Conservation (phyloP, 306 rosid species). For the Cucurbita maxima region DNA sequence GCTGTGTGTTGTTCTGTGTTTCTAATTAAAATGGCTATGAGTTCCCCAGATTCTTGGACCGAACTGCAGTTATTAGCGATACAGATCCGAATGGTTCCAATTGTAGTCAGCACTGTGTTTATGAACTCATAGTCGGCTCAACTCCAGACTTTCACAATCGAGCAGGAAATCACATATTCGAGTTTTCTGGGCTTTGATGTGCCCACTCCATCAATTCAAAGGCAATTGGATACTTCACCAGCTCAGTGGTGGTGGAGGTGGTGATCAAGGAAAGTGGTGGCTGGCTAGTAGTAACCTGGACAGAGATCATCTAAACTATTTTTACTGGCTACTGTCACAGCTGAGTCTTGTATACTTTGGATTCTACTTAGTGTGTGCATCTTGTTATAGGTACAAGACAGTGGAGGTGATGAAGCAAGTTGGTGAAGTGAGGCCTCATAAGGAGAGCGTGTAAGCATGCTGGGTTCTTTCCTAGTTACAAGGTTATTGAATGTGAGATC, state of each 20-base stretch:
- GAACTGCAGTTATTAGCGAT: background rate
- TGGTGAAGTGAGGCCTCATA: slow-evolving; percentile 3
- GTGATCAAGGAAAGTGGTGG: slow-evolving; percentile 39
- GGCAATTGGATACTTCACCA: slow-evolving; percentile 25
- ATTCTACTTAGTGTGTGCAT: background rate
- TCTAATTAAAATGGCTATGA: background rate
- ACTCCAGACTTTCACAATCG: background rate
- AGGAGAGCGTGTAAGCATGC: background rate
- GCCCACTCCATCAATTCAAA: background rate
- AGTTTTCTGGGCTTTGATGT: background rate
- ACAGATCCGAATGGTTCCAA: background rate
- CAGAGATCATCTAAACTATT: background rate
- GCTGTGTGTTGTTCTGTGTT: background rate
- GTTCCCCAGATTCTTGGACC: background rate
- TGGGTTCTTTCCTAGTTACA: background rate
- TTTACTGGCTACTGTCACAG: background rate
- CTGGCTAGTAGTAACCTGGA: background rate
- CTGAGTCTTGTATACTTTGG: background rate
- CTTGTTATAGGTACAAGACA: background rate
- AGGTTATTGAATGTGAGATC: background rate
- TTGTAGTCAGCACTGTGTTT: background rate
- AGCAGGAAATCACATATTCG: background rate
- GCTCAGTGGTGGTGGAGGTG: slow-evolving; percentile 43
- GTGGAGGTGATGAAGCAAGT: slow-evolving; percentile 11
- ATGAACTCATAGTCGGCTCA: background rate